Conservation (phyloP, 371 early-diverging fungal species). For the Lichtheimia ornata region DNA sequence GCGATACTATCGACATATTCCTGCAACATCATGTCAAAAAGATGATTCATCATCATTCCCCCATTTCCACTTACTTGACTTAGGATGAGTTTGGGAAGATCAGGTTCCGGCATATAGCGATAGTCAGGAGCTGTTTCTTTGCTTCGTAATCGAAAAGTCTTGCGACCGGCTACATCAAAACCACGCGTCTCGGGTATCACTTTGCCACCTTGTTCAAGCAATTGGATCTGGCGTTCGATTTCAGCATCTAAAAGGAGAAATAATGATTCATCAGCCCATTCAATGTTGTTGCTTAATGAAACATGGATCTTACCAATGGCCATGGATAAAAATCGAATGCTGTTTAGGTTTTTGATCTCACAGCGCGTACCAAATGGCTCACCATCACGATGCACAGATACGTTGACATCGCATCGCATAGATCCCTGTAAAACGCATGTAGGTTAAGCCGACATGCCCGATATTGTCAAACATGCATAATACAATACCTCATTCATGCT, state of each 20-base stretch:
- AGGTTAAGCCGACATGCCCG: too few species aligned
- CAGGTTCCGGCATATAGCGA: slow-evolving; percentile 93
- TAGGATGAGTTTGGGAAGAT: slow-evolving; percentile 70
- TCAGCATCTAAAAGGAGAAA: slow-evolving; percentile 64
- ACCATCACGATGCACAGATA: slow-evolving; percentile 69
- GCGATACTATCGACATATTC: slow-evolving; percentile 52
- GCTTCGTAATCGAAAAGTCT: slow-evolving; percentile 70
- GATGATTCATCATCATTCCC: background rate
- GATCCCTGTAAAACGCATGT: slow-evolving; percentile 60
- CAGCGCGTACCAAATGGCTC: slow-evolving; percentile 71
- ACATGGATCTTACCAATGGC: slow-evolving; percentile 61
- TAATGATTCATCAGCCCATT: background rate
- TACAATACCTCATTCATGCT: slow-evolving; percentile 85
- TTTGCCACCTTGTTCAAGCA: slow-evolving; percentile 52
- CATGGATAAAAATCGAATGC: slow-evolving; percentile 68
- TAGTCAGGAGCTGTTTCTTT: slow-evolving; percentile 90
- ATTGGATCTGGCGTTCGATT: slow-evolving; percentile 68
- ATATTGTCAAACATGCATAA: background rate
- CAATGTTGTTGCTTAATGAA: background rate
- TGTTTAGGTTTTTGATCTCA: slow-evolving; percentile 91
- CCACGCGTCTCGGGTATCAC: slow-evolving; percentile 80
- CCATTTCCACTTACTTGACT: slow-evolving; percentile 26
- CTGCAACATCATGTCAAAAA: slow-evolving; percentile 12
- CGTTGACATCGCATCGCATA: slow-evolving; percentile 91
- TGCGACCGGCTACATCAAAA: slow-evolving; percentile 63